Evolutionary conservation across 139 green algal species (phyloP).

Genomic region (Picochlorum sp.): DNA sequence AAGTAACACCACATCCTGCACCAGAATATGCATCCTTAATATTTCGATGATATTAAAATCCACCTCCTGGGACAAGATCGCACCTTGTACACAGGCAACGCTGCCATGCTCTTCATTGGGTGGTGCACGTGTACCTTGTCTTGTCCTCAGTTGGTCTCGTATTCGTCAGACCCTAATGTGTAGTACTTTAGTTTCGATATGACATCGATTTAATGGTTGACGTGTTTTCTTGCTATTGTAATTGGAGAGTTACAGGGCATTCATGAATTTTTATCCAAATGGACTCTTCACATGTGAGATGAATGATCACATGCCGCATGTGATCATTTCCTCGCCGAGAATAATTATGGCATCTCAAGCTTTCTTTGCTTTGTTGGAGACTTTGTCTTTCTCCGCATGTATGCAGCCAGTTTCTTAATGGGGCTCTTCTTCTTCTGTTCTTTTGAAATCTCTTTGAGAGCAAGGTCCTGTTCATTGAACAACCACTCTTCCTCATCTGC

Average conservation of each 20-base stretch:
- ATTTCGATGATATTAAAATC: not conserved
- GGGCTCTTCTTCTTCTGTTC: not conserved
- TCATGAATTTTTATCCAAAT: too few relatives aligned
- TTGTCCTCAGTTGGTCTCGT: not conserved
- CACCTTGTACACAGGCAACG: not conserved
- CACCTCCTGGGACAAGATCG: not conserved
- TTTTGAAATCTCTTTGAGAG: not conserved
- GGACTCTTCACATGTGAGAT: too few relatives aligned
- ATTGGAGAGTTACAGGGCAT: too few relatives aligned
- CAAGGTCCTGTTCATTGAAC: not conserved
- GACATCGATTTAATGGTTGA: too few relatives aligned
- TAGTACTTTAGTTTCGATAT: too few relatives aligned
- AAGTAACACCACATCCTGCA: constrained; percentile 79
- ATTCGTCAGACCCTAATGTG: too few relatives aligned
- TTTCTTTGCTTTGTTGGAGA: not conserved
- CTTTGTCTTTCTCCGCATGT: constrained; percentile 1
- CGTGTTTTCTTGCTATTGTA: too few relatives aligned
- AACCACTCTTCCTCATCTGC: constrained; percentile 4
- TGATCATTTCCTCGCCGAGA: too few relatives aligned
- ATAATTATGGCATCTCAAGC: not conserved
- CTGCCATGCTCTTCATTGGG: not conserved
- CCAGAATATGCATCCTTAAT: not conserved
- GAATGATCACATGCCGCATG: too few relatives aligned
- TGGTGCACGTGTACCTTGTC: not conserved
- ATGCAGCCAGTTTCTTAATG: not conserved